Base-by-base conservation (phyloP, 2,329 filamentous ascomycete genomes). In the Dothistroma septosporum region DNA sequence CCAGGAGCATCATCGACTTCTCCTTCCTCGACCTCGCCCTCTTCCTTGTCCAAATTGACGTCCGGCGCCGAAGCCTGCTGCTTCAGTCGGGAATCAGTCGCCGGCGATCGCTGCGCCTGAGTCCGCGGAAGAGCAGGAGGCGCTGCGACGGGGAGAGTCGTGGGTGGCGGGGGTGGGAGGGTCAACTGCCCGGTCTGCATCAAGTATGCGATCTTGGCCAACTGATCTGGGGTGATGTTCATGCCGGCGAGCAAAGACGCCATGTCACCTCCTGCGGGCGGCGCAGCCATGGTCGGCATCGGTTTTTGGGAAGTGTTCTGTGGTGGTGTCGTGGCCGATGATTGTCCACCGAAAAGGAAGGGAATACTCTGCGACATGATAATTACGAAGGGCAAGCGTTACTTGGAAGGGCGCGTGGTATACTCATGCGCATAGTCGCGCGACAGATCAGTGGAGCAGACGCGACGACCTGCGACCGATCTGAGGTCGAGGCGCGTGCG, bases 1-100 rank as follows among this genome's bases (percentile, higher is more conserved):
- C 53, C 55, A 22, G 57, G 55, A 11, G 37, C 54, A 1, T 60
- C 64, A 24, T 63, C 55, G 53, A 82, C 80, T 67, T 88, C 86
- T 19, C 81, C 83, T 68, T 91, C 89, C 68, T 93, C 90, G 64
- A 94, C 73, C 73, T 95, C 91, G 16, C 89, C 90, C 69, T 95
- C 90, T 69, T 94, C 90, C 59, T 77, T 77, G 59, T 83, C 80
- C 58, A 74, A 73, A 50, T 79, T 72, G 53, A 73, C 55, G 59
- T 63, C 63, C 37, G 57, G 16, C 24, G 59, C 55, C n/a, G 50
- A 28, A 19, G 31, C 24, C 50, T 33, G 50, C 16, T 11, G 11
- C 11, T 35, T 14, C 28, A 53, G 31, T 53, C 31, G 50, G 35
- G 50, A 14, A 35, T 60, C 52, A 14, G 37, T 19, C n/a, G n/a